These are phyloP conservation scores for Coniochaeta hoffmannii DNA, from an alignment of 2,329 filamentous ascomycete genomes.

Conservation along the genomic window DNA sequence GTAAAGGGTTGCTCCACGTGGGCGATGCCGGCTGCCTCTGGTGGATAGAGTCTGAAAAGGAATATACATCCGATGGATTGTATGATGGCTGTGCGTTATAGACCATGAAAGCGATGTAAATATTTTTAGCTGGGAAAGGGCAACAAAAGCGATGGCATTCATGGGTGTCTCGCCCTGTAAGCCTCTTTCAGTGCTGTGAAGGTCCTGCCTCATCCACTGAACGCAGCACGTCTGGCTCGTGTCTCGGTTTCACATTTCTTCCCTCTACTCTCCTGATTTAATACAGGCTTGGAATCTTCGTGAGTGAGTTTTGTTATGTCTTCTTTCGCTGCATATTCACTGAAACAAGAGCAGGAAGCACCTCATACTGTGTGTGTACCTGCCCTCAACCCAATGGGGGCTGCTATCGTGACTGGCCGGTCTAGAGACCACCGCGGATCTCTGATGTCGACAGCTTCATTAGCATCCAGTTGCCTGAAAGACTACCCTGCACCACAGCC, in stretches of 20 bases:
- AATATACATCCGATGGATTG: no score
- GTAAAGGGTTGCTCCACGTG: not conserved
- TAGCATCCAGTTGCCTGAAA: no score
- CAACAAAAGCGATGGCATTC: not conserved
- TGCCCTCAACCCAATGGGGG: not conserved
- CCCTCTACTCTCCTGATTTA: no score
- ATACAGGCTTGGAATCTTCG: no score
- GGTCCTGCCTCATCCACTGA: no score
- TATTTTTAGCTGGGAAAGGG: not conserved
- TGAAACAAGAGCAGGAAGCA: not conserved
- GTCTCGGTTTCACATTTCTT: no score
- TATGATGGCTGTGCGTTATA: not conserved
- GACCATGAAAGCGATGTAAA: not conserved
- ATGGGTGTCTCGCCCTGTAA: not conserved
- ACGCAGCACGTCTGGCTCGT: no score
- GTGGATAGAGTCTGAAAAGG: no score
- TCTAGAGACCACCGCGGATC: not conserved
- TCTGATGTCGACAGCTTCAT: not conserved
- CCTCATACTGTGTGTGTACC: not conserved
- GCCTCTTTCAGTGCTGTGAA: no score
- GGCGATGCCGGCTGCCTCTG: no score
- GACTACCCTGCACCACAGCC: no score
- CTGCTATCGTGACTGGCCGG: not conserved
- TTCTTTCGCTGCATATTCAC: not conserved
- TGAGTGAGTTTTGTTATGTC: no score